Evolutionary conservation across 2,329 filamentous ascomycete species (phyloP).

Genomic region (Ilyonectria sp.): DNA sequence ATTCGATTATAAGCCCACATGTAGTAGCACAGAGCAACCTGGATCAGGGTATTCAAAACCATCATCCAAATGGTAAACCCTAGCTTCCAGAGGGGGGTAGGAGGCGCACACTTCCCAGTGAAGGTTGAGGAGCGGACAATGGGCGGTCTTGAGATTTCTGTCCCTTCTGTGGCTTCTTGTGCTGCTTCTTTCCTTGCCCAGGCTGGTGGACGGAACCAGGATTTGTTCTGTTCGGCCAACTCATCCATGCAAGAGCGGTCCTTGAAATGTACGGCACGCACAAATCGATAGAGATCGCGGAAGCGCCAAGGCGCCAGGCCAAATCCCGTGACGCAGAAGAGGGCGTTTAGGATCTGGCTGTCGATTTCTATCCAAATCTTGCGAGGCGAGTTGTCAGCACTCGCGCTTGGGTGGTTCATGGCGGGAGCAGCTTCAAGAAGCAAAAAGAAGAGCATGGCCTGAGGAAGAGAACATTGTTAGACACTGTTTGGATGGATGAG

Average conservation of each 20-base stretch:
- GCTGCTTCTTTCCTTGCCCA: constrained; percentile 35
- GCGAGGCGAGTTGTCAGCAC: constrained; percentile 79
- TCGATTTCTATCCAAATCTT: constrained; percentile 87
- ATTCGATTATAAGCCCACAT: constrained; percentile 29
- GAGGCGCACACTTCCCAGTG: constrained; percentile 18
- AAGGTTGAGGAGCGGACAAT: constrained; percentile 13
- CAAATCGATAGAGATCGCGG: constrained; percentile 78
- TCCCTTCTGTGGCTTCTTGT: neutral
- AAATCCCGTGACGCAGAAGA: constrained; percentile 89
- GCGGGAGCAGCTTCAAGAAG: constrained; percentile 43
- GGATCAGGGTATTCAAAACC: constrained; percentile 21
- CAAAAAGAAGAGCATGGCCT: constrained; percentile 51
- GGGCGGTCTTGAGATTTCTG: neutral
- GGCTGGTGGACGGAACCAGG: constrained; percentile 48
- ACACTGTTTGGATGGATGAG: constrained; percentile 1
- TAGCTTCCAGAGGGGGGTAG: constrained; percentile 26
- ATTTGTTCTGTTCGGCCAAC: constrained; percentile 42
- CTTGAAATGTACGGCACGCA: constrained; percentile 37
- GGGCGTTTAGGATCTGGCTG: constrained; percentile 82
- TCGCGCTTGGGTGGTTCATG: constrained; percentile 58
- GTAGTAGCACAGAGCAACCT: constrained; percentile 22
- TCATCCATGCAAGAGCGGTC: constrained; percentile 39
- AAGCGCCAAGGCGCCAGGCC: constrained; percentile 88
- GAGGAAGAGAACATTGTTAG: constrained; percentile 6
- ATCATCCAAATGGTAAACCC: constrained; percentile 32